Evolutionary conservation across 768 basidiomycete genomes (phyloP).

Genomic region (Pleurotus eryngii): DNA sequence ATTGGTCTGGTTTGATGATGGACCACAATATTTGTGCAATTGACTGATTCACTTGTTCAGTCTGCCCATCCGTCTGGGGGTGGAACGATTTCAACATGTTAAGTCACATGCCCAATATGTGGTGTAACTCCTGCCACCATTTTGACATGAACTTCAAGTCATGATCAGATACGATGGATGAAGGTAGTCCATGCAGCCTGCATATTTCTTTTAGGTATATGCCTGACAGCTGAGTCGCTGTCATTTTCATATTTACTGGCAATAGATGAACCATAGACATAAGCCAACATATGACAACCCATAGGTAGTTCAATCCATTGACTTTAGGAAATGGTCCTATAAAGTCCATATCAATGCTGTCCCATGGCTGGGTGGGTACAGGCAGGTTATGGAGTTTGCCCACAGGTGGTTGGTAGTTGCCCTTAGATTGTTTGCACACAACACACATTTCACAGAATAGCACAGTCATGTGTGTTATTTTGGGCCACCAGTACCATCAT

Average conservation of each 20-base stretch:
- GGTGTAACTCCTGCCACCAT: slow-evolving; percentile 28
- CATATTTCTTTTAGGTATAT: slow-evolving; percentile 25
- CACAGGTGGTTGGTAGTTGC: slow-evolving; percentile 9
- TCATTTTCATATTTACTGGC: slow-evolving; percentile 20
- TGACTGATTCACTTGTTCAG: slow-evolving; percentile 22
- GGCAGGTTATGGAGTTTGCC: slow-evolving; percentile 29
- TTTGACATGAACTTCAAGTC: slow-evolving; percentile 31
- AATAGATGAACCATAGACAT: slow-evolving; percentile 10
- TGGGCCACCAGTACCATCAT: slow-evolving; percentile 27
- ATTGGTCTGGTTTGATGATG: slow-evolving; percentile 21
- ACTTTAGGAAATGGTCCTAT: not conserved
- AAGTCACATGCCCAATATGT: slow-evolving; percentile 24
- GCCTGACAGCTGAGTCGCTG: slow-evolving; percentile 25
- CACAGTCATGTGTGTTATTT: slow-evolving; percentile 14
- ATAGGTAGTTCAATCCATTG: slow-evolving; percentile 24
- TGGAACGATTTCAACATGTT: slow-evolving; percentile 36
- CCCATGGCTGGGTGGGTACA: slow-evolving; percentile 28
- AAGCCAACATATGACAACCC: slow-evolving; percentile 27
- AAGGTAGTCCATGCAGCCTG: slow-evolving; percentile 25
- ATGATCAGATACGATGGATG: slow-evolving; percentile 28
- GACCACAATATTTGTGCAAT: slow-evolving; percentile 29
- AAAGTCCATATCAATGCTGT: slow-evolving; percentile 38
- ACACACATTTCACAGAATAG: slow-evolving; percentile 21
- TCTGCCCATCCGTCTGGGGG: slow-evolving; percentile 36
- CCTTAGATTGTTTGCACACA: slow-evolving; percentile 22